phyloP scores from a whole-genome alignment of 2,329 filamentous ascomycete species.

The Colletotrichum paranaense region DNA sequence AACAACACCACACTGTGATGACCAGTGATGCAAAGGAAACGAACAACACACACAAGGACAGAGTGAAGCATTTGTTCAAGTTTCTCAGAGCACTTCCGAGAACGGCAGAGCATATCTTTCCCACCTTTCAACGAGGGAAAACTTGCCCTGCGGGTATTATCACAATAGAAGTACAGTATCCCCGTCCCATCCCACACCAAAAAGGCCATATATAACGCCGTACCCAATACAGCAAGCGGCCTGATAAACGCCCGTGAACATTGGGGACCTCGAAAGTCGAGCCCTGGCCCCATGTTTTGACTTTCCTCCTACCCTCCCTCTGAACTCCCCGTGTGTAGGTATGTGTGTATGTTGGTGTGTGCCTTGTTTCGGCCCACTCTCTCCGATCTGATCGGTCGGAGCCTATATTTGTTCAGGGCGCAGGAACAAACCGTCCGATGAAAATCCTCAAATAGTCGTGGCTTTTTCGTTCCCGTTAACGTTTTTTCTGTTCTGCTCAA shows the following conservation, averaged over 20 bases:
- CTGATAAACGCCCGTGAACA: neutral
- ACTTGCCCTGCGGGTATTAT: constrained; percentile 8
- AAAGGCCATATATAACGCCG: constrained; percentile 5
- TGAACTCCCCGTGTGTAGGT: neutral
- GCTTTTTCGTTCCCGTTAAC: neutral
- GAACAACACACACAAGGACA: neutral
- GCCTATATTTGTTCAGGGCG: constrained; percentile 11
- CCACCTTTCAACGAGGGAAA: no score
- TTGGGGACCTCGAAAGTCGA: neutral
- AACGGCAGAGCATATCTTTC: neutral
- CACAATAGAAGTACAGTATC: constrained; percentile 13
- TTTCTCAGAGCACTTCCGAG: neutral
- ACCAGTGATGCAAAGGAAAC: neutral
- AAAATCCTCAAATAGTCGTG: neutral
- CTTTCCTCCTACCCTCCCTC: neutral
- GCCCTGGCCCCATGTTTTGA: neutral
- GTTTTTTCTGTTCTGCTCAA: neutral
- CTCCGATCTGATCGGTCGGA: constrained; percentile 28
- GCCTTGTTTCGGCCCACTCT: constrained; percentile 19
- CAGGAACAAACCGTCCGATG: neutral
- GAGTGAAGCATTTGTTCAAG: neutral
- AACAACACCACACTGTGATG: neutral
- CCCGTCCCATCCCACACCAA: constrained; percentile 1
- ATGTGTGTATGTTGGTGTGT: no score
- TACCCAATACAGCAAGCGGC: neutral